phyloP scores from a whole-genome alignment of 1,139 yeast species.

The Geotrichum histeridarum region DNA sequence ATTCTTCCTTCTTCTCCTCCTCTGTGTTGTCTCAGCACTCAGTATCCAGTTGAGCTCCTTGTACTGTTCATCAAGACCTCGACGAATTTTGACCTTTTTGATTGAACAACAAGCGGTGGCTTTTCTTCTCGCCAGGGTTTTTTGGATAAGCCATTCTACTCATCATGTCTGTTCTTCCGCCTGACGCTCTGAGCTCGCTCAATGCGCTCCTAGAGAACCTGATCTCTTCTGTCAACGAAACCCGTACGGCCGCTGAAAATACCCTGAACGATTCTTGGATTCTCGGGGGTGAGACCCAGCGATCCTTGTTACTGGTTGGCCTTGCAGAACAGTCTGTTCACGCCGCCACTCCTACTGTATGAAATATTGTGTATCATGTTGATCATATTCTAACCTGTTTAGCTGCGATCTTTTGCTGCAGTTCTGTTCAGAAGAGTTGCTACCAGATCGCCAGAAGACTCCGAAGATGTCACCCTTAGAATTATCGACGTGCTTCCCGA shows the following conservation, averaged over 20 bases:
- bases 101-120: background rate
- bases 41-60: background rate
- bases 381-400: background rate
- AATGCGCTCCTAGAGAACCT: conserved; percentile 59
- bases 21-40: background rate
- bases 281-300: conserved; percentile 43
- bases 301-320: conserved; percentile 66
- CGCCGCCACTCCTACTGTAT: conserved; percentile 51
- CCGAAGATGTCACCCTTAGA: conserved; percentile 61
- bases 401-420: conserved; percentile 60
- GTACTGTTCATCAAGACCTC: background rate
- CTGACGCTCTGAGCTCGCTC: conserved; percentile 55
- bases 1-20: background rate
- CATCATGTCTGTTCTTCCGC: conserved; percentile 44
- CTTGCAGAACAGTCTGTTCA: conserved; percentile 74
- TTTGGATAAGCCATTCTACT: conserved; percentile 2
- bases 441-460: conserved; percentile 63
- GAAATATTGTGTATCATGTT: conserved; percentile 23
- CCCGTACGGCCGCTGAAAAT: conserved; percentile 74
- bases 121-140: conserved; percentile 4
- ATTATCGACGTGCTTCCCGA: conserved; percentile 67
- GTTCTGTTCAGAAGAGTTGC: conserved; percentile 86
- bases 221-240: conserved; percentile 68
- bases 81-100: background rate
- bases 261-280: conserved; percentile 71